Base-by-base conservation (phyloP, 106 monocot genomes). In the Allium sativum region DNA sequence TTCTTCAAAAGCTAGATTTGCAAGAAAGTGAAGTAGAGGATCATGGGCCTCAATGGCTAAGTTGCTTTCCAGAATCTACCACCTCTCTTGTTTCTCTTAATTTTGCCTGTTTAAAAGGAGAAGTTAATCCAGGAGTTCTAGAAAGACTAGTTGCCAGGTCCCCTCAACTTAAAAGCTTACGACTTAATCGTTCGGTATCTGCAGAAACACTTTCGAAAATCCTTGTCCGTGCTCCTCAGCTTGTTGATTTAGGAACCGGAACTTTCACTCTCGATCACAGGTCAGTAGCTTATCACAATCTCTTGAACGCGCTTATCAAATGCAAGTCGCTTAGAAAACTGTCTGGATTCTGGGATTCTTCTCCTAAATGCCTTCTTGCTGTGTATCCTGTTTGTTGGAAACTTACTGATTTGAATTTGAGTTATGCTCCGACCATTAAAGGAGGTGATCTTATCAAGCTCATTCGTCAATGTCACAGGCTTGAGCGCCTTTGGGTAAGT, bases 391-490 rank as follows among this genome's bases (percentile, higher is more conserved):
- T 83, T 19, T 80, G 83, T 52, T 68, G 65, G 40, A 76, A 68
- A 16, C 76, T 92, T 1, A 83, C 80, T n/a, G 69, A 72, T 41
- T 65, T 92, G 59, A 92, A 92, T 73, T 59, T 92, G 68, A 83
- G 86, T 63, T 86, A 86, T 71, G 82, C 91, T 19, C 64, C 50
- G 3, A 55, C 58, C 21, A 31, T 86, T 10, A 67, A 76, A 66
- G 51, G 74, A 52, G 45, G 59, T 8, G 86, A 81, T 2, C 80
- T 92, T 20, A 66, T 74, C 18, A 81, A 83, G 48, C 65, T 92
- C 14, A 65, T 91, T 48, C 70, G 72, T 42, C 64, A 18, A 8
- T 91, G 82, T 68, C 54, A 44, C 53, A 83, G 74, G 65, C 66
- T 91, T 14, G 75, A 62, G 56, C 74, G 72, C 44, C 72, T 92